Base-by-base conservation (phyloP, 805 yeast species). In the Sungouiozyma ichnusensis region DNA sequence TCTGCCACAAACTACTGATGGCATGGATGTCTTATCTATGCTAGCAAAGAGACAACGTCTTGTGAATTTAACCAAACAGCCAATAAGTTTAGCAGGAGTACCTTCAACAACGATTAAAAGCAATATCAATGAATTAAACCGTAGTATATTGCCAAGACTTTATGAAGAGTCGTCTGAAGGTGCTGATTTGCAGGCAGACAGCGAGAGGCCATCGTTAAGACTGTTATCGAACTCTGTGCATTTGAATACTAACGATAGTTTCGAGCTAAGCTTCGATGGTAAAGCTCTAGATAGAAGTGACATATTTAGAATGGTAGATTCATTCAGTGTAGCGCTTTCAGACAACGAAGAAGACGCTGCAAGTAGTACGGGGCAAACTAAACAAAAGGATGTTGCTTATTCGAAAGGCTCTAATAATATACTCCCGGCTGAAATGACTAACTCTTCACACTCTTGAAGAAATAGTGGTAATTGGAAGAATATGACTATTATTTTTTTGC, bases 241-340 rank as follows among this genome's bases (percentile, higher is more conserved):
- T 24, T 24, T 24, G 29, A 44, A 16, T 9, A 39, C 33, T 18
- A 54, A 58, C 36, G 62, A 59, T 29, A 55, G 57, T 40, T 63
- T 66, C 55, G 73, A 68, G 18, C 44, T 68, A 40, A 66, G 71
- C 52, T 68, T 68, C 44, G 73, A 68, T 47, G 73, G 73, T 8
- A 68, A 68, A 44, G 73, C 72, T 2, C 55, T 68, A 60, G 68
- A 67, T 49, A 62, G 60, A 41, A 64, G 64, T 43, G 73, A 68
- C 49, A 48, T 66, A 13, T 65, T 66, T 34, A 60, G 65, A 36
- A 54, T 68, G 50, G 69, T 67, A 3, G 71, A 68, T 43, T 60
- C 66, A 3, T 62, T 62, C 37, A 58, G 62, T 38, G 57, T 63
- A 2, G 58, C 63, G 2, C 47, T 58, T 37, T 58, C 58, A n/a